Evolutionary conservation across 805 yeast genomes (phyloP).

Genomic region (Candida palmyrensis): DNA sequence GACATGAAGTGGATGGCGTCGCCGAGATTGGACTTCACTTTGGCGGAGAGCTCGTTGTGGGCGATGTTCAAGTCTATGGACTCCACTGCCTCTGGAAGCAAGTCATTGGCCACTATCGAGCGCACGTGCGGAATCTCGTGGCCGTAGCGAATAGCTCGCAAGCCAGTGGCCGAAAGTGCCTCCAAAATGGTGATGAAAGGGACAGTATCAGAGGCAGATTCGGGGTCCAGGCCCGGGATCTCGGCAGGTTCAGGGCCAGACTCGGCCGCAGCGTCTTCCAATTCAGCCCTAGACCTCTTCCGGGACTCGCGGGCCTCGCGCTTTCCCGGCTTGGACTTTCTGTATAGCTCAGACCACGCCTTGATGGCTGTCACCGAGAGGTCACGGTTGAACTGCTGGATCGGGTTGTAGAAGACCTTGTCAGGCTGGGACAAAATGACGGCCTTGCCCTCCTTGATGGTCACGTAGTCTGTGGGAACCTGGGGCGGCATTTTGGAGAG

Average conservation of each 20-base stretch:
- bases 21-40: conserved; percentile 67
- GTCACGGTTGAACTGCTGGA: conserved; percentile 95
- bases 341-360: conserved; percentile 74
- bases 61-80: conserved; percentile 69
- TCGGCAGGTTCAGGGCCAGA: conserved; percentile 5
- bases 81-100: conserved; percentile 78
- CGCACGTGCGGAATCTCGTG: conserved; percentile 79
- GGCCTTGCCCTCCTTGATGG: conserved; percentile 74
- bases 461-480: conserved; percentile 22
- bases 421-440: conserved; percentile 73
- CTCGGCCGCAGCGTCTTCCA: conserved; percentile 9
- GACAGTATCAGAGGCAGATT: conserved; percentile 2
- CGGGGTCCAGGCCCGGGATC: conserved; percentile 7
- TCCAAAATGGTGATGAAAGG: conserved; percentile 72
- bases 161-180: conserved; percentile 92
- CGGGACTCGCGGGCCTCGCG: conserved; percentile 16
- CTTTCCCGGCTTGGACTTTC: conserved; percentile 27
- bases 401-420: conserved; percentile 88
- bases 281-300: conserved; percentile 18
- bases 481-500: too few species aligned
- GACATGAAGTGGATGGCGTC: conserved; percentile 91
- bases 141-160: conserved; percentile 90
- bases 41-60: conserved; percentile 54
- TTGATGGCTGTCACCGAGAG: conserved; percentile 77
- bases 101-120: conserved; percentile 82